These are phyloP conservation scores for Cercospora brassicicola DNA, from an alignment of 2,329 filamentous ascomycete species.

Conservation along the genomic window DNA sequence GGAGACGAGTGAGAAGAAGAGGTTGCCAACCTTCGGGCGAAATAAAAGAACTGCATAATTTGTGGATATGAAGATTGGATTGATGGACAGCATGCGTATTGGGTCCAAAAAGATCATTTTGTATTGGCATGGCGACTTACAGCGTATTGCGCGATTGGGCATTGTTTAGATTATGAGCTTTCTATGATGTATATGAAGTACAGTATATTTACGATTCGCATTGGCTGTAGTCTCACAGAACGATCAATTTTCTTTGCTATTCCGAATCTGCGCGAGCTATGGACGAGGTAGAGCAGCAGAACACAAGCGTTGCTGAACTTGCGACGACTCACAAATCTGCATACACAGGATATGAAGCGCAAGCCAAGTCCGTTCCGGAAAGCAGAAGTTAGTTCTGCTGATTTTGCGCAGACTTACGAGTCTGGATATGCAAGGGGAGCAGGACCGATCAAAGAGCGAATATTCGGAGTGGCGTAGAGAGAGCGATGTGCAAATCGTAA, in stretches of 20 bases:
- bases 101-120: neutral
- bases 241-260: neutral
- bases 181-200: neutral
- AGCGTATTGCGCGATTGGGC: neutral
- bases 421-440: neutral
- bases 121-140: neutral
- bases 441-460: neutral
- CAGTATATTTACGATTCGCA: neutral
- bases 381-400: too few species aligned
- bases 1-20: conserved; percentile 21
- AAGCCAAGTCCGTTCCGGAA: too few species aligned
- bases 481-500: neutral
- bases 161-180: neutral
- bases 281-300: too few species aligned
- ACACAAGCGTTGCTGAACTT: too few species aligned
- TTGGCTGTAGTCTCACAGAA: neutral
- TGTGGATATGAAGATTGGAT: neutral
- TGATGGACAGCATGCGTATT: neutral
- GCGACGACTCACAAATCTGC: too few species aligned
- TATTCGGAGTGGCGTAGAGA: neutral
- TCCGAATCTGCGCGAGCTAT: too few species aligned
- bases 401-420: too few species aligned
- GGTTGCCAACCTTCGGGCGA: conserved; percentile 21
- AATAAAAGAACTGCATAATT: conserved; percentile 14
- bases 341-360: too few species aligned